Base-by-base conservation (phyloP, 75 land plant genomes). In the Selaginella tamariscina region DNA sequence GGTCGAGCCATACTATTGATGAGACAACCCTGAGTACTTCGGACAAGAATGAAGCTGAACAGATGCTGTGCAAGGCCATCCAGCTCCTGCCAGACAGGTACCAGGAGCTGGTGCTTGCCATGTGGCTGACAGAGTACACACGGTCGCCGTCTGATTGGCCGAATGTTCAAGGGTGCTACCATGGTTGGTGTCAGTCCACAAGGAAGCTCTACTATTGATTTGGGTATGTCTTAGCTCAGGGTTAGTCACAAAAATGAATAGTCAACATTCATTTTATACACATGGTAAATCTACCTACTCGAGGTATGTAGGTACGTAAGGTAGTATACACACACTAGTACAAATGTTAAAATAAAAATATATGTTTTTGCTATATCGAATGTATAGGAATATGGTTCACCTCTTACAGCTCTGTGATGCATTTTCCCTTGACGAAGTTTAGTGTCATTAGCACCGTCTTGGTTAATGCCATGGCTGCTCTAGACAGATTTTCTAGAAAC, bases 341-440 rank as follows among this genome's bases (percentile, higher is more conserved):
- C n/a, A n/a, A n/a, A n/a, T n/a, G n/a, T n/a, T n/a, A n/a, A n/a
- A n/a, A n/a, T n/a, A n/a, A n/a, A n/a, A n/a, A n/a, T 5, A 15
- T 39, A 15, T 39, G 49, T 39, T 39, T 39, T 39, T 39, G 49
- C 49, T 5, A n/a, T n/a, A n/a, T n/a, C n/a, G n/a, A n/a, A n/a
- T n/a, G n/a, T n/a, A n/a, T n/a, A n/a, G n/a, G n/a, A n/a, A n/a
- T n/a, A n/a, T n/a, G n/a, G n/a, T n/a, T n/a, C n/a, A n/a, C n/a
- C 15, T 39, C 49, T 59, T 26, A 65, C 66, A 89, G 84, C 9
- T 89, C 86, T 32, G 80, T 70, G 1, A 89, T 55, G 56, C 68
- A 65, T 77, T 87, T 94, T n/a, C 96, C 98, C 57, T 67, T 74
- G 56, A 94, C 78, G 69, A 83, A 94, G 32, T 89, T 77, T 2